These are phyloP conservation scores for Furcasterigmium sp. DNA, from an alignment of 2,329 filamentous ascomycete species.

Conservation along the genomic window DNA sequence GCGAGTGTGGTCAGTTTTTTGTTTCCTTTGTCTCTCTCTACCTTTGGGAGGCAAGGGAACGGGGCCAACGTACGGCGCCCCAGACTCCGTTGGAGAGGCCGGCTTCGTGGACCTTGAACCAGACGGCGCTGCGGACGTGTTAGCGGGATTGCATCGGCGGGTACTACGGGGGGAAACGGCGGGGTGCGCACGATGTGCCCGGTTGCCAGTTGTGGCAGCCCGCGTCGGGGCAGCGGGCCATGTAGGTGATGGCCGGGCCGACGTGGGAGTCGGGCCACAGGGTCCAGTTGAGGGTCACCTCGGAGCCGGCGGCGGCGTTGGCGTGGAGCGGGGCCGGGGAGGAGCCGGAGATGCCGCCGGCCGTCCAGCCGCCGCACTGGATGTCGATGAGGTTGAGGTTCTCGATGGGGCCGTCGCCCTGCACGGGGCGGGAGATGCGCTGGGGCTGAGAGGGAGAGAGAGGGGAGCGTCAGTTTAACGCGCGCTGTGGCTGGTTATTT, in stretches of 20 bases:
- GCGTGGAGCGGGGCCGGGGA: conserved; percentile 49
- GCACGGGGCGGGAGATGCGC: conserved; percentile 47
- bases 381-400: conserved; percentile 47
- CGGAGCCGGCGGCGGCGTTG: conserved; percentile 45
- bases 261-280: conserved; percentile 43
- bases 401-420: conserved; percentile 53
- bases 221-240: conserved; percentile 50
- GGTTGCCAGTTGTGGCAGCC: conserved; percentile 46
- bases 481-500: not conserved
- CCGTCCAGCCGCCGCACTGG: conserved; percentile 50
- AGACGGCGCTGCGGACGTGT: conserved; percentile 32
- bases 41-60: too few relatives aligned
- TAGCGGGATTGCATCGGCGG: too few relatives aligned
- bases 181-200: conserved; percentile 16
- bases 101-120: conserved; percentile 49
- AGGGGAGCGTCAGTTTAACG: not conserved
- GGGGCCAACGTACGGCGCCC: conserved; percentile 28
- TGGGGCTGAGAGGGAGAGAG: conserved; percentile 5
- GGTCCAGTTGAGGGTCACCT: conserved; percentile 51
- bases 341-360: conserved; percentile 41
- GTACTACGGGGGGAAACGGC: not conserved
- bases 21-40: too few relatives aligned
- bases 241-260: conserved; percentile 53
- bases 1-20: not conserved
- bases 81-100: conserved; percentile 41